Base-by-base conservation (phyloP, 2,329 filamentous ascomycete genomes). In the Pseudogymnoascus sp. region DNA sequence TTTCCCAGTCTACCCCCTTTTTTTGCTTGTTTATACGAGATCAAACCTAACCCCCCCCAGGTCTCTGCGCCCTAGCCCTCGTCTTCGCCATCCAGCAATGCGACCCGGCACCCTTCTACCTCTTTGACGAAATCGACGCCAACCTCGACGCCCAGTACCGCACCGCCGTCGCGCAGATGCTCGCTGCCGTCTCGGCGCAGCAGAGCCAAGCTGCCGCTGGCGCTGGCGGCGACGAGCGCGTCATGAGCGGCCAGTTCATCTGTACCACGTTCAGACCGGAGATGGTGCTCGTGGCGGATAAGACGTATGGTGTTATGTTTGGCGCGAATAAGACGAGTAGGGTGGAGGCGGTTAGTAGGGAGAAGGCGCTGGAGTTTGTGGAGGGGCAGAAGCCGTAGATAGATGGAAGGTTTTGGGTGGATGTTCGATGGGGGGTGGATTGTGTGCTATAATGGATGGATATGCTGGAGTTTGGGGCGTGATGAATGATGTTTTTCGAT, bases 71-170 rank as follows among this genome's bases (percentile, higher is more conserved):
- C 8, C 84, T 99, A n/a, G 95, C 94, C 47, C 85, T 99, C 59
- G 95, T 99, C 67, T 99, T 99, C 73, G 94, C 94, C n/a, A 95
- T 99, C 67, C 94, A 99, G 75, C 90, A 92, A 68, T 96, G 93
- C 63, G 94, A 99, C 73, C 94, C 93, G 8, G 95, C 93, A 47
- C 94, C 94, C 1, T 97, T 99, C 81, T 97, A 99, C 73, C 92
- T 99, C 70, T 99, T 99, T 69, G 94, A 99, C 74, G 94, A 99
- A 76, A 96, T 99, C 65, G 94, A 99, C 72, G 94, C 94, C 74
- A 99, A 99, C 73, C 83, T 99, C 22, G 94, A 99, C 73, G 92
- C 94, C 1, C 94, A 99, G 75, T 99, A 99, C 78, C 89, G 94
- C 64, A 97, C 94, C 1, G 93, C 94, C 1, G 94, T 99, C 9